These are phyloP conservation scores for Aegilops longissima DNA, from an alignment of 176 grass and related monocot species.

Conservation along the genomic window DNA sequence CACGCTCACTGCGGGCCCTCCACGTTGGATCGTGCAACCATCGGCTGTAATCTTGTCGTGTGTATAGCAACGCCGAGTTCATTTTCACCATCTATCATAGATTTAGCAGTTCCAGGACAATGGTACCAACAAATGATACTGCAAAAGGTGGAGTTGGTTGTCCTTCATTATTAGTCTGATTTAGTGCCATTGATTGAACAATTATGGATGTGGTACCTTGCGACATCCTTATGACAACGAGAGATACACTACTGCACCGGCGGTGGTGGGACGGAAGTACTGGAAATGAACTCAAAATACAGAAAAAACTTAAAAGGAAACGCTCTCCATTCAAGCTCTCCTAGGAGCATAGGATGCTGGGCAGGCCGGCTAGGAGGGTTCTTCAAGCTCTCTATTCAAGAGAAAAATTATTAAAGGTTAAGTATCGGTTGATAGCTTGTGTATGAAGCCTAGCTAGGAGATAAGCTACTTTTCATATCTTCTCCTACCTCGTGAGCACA, in stretches of 20 bases:
- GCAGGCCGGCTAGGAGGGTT: neutral
- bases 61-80: no score
- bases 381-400: neutral
- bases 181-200: neutral
- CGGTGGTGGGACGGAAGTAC: constrained; percentile 15
- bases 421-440: neutral
- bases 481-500: neutral
- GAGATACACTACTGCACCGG: neutral
- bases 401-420: neutral
- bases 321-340: neutral
- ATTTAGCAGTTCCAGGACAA: neutral
- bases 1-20: no score
- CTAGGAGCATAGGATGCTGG: neutral
- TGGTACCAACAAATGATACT: neutral
- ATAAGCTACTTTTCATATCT: neutral
- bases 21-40: no score
- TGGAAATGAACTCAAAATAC: no score
- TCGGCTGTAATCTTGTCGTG: no score
- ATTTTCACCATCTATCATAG: neutral
- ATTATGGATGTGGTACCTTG: neutral
- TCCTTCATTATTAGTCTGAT: neutral
- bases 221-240: neutral
- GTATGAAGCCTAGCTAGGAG: neutral
- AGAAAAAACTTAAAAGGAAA: no score
- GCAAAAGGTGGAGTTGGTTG: neutral